phyloP scores from a whole-genome alignment of 495 filamentous ascomycete genomes.

The Friedmanniomyces simplex region DNA sequence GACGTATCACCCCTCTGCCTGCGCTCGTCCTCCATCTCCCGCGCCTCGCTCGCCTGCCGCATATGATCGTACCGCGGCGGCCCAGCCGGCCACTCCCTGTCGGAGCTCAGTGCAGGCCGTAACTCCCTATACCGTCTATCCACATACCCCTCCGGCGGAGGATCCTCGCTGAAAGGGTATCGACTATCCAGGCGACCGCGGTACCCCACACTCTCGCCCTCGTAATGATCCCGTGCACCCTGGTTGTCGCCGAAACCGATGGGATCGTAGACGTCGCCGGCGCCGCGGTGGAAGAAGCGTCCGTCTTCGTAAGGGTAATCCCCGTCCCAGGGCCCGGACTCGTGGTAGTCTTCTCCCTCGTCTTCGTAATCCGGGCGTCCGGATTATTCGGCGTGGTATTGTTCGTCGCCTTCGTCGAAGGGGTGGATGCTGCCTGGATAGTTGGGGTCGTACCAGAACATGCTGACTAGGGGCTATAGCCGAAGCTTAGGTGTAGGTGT shows the following conservation, averaged over 20 bases:
- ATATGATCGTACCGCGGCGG: neutral
- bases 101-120: neutral
- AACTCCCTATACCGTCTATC: neutral
- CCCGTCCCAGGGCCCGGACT: neutral
- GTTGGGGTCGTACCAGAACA: no score
- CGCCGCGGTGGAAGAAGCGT: neutral
- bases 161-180: neutral
- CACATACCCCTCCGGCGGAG: neutral
- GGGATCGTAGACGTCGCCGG: neutral
- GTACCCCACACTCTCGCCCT: neutral
- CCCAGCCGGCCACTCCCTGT: neutral
- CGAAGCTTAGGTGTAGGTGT: no score
- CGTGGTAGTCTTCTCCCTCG: no score
- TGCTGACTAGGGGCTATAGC: no score
- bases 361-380: no score
- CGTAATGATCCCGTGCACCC: neutral
- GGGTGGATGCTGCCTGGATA: no score
- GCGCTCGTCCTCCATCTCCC: neutral
- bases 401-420: no score
- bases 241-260: neutral
- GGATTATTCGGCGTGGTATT: no score
- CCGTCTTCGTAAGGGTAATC: neutral
- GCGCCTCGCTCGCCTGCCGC: neutral
- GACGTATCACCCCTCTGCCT: no score
- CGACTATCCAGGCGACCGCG: neutral